Evolutionary conservation across 768 basidiomycete species (phyloP).

Genomic region (Tulasnella sp.): DNA sequence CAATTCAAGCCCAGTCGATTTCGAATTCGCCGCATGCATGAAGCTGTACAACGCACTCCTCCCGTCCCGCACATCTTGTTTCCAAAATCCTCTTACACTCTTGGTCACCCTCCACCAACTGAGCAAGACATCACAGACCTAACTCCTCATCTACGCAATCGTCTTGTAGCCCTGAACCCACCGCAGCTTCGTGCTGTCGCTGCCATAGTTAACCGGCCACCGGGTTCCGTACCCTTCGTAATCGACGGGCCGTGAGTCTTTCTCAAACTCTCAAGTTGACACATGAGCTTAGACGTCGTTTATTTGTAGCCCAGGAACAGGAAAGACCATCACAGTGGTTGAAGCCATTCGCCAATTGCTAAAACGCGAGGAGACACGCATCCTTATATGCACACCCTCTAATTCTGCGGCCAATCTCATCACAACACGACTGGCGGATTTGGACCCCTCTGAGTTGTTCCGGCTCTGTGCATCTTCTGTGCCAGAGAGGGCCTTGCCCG

Average conservation of each 20-base stretch:
- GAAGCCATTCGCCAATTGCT: conserved; percentile 13
- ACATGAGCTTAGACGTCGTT: background rate
- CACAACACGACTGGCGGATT: background rate
- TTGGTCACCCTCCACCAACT: conserved; percentile 11
- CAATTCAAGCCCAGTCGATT: conserved; percentile 8
- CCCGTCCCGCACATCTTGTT: conserved; percentile 2
- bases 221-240: conserved; percentile 1
- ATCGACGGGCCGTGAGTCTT: conserved; percentile 14
- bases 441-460: background rate
- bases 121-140: background rate
- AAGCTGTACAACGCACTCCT: background rate
- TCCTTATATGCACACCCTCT: conserved; percentile 12
- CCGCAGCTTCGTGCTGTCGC: conserved; percentile 12
- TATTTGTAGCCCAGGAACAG: conserved; percentile 6
- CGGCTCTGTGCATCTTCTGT: conserved; percentile 8
- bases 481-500: background rate
- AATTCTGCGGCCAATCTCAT: conserved; percentile 16
- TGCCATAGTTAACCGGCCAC: background rate
- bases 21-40: conserved; percentile 8
- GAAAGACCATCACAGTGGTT: conserved; percentile 14
- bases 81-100: background rate
- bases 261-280: background rate
- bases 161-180: background rate
- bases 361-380: background rate
- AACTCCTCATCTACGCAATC: background rate